Percentiles rank a stretch among this genome's conserved stretches.
These are phyloP conservation scores for Capniomyces stellatus DNA, from an alignment of 371 early-diverging fungal genomes.

Conservation along the genomic window DNA sequence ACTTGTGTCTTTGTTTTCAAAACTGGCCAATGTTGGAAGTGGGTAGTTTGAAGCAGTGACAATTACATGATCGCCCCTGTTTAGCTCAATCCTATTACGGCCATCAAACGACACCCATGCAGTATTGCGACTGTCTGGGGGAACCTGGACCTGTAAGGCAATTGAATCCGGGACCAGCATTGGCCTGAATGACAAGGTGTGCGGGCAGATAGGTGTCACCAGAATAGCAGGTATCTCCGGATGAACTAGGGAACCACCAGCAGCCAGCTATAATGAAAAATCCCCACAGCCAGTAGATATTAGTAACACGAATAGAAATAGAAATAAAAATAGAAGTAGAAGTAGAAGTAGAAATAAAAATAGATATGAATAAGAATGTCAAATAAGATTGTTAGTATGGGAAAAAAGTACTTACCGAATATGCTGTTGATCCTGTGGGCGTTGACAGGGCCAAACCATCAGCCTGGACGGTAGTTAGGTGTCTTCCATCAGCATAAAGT, in stretches of 20 bases:
- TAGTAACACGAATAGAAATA: no score
- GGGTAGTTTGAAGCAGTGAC: slow-evolving; percentile 69
- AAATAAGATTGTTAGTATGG: background rate
- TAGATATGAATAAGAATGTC: background rate
- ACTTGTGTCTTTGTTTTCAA: slow-evolving; percentile 45
- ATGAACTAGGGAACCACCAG: slow-evolving; percentile 85
- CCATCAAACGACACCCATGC: slow-evolving; percentile 83
- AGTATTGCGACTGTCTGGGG: slow-evolving; percentile 42
- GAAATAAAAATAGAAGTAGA: no score
- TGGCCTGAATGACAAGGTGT: slow-evolving; percentile 82
- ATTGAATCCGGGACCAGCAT: slow-evolving; percentile 79
- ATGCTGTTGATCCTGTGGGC: slow-evolving; percentile 90
- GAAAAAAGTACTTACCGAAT: slow-evolving; percentile 29
- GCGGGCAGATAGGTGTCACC: slow-evolving; percentile 89
- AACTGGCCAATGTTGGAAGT: slow-evolving; percentile 50
- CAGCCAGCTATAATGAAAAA: slow-evolving; percentile 33
- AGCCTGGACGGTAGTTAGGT: slow-evolving; percentile 61
- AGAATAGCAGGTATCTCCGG: slow-evolving; percentile 79
- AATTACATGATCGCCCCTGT: slow-evolving; percentile 73
- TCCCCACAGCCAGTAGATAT: no score
- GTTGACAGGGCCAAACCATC: slow-evolving; percentile 85
- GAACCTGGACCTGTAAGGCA: slow-evolving; percentile 54
- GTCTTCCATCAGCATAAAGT: slow-evolving; percentile 68
- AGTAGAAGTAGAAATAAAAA: no score
- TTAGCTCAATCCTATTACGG: slow-evolving; percentile 59